These are phyloP conservation scores for Macadamia integrifolia DNA, from an alignment of 164 flowering plant species.

Conservation along the genomic window DNA sequence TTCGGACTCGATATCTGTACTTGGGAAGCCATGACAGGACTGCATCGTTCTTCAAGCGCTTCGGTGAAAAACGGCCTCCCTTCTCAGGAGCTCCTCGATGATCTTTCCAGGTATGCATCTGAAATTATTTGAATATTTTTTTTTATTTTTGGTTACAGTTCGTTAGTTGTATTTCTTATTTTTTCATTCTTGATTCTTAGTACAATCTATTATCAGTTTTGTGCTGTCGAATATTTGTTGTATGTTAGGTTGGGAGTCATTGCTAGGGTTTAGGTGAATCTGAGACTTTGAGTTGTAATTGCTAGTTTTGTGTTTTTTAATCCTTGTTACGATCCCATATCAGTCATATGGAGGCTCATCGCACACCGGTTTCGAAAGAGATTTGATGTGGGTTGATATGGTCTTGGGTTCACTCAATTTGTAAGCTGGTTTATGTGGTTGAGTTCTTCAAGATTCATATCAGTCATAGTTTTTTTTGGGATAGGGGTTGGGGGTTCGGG, in stretches of 20 bases:
- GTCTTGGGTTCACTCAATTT: no score
- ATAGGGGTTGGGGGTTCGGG: no score
- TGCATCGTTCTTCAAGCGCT: conserved; percentile 55
- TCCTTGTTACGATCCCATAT: no score
- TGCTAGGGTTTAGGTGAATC: background rate
- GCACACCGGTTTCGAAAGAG: no score
- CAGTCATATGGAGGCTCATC: no score
- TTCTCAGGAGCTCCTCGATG: conserved; percentile 87
- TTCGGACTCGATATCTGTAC: background rate
- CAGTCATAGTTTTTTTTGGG: background rate
- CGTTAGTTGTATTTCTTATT: background rate
- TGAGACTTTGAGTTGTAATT: background rate
- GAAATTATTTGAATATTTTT: background rate
- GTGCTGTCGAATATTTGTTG: background rate
- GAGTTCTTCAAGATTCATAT: no score
- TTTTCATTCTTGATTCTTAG: background rate
- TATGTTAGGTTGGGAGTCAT: background rate
- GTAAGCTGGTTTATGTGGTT: no score
- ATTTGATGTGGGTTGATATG: no score
- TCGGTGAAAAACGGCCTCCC: conserved; percentile 56
- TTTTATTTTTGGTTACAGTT: background rate
- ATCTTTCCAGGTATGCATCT: conserved; percentile 56
- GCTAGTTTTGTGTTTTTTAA: background rate
- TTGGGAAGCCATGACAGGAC: conserved; percentile 30
- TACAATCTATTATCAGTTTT: background rate